These are phyloP conservation scores for Pinus taeda DNA, from an alignment of 75 land plant genomes.

Conservation along the genomic window DNA sequence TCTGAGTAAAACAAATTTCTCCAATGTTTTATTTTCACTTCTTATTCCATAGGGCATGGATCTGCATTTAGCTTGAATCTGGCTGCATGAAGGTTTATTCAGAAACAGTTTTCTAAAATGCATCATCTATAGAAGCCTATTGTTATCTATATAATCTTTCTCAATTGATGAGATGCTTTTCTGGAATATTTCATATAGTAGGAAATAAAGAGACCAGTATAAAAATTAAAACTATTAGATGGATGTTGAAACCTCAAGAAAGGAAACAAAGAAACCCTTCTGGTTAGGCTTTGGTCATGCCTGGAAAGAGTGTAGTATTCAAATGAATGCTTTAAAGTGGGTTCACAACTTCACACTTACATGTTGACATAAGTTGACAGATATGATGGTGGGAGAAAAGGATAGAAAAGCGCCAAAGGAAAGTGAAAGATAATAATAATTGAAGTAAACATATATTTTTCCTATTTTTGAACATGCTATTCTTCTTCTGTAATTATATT, in stretches of 20 bases:
- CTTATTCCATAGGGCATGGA: not conserved
- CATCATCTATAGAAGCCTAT: not conserved
- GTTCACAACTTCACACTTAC: not conserved
- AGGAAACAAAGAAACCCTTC: not conserved
- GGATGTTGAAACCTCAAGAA: not conserved
- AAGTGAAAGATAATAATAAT: not conserved
- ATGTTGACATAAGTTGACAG: not conserved
- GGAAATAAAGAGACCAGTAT: not conserved
- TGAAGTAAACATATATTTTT: not conserved
- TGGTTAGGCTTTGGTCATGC: not conserved
- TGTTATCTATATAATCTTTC: not conserved
- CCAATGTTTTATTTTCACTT: not conserved
- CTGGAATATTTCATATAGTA: not conserved
- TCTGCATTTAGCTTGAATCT: not conserved
- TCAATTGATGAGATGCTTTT: not conserved
- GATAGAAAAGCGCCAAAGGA: not conserved
- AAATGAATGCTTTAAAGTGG: not conserved
- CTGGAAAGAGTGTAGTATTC: not conserved
- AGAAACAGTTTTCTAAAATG: not conserved
- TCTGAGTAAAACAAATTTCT: not conserved
- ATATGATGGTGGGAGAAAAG: not conserved
- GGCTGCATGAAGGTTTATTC: not conserved
- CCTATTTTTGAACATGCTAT: too few species aligned
- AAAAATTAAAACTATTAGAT: not conserved
- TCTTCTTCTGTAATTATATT: too few species aligned